Evolutionary conservation across 176 grass and related monocot species (phyloP), one percentile per base, ranked within the genome.

Genomic region (Elaeis guineensis): DNA sequence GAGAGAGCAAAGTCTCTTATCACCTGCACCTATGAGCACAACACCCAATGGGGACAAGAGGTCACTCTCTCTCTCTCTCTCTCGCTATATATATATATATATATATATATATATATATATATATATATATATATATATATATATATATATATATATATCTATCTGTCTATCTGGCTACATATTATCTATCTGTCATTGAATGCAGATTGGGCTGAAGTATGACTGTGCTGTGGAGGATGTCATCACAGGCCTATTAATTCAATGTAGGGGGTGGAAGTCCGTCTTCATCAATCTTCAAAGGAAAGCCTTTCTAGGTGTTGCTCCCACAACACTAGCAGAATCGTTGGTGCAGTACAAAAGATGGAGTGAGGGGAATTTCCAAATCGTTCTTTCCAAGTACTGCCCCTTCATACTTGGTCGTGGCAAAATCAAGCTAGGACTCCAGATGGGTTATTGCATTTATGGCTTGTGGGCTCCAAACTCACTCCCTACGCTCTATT

Each of bases 321-420:
- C 51, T 20, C 83, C 92, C 1, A 5, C 77, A 57, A 97, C 92
- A 19, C 55, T 91, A 17, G 75, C 63, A 24, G 81, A 91, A 21
- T 65, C 77, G 24, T 48, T 91, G 54, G n/a, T 97, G 64, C 92
- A 97, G 19, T 83, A 88, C 66, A 91, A 91, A 69, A 79, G 92
- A 78, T 97, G 92, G 87, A 77, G 81, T 9, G 86, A 84, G 65
- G 90, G 90, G 2, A 48, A 84, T 24, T 69, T 90, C 3, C 49
- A 72, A 0, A 78, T 88, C 48, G 49, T 83, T 61, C 44, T 88
- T 63, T 97, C 92, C 3, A 85, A 83, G 62, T 70, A 88, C 74
- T 78, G 87, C 15, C 12, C 84, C 23, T 77, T 91, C 69, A 29
- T 74, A 3, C 72, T 66, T 18, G 92, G 78, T 4, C 83, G 19